Conservation (phyloP, 129 eudicot genomes). For the Flaveria bidentis region DNA sequence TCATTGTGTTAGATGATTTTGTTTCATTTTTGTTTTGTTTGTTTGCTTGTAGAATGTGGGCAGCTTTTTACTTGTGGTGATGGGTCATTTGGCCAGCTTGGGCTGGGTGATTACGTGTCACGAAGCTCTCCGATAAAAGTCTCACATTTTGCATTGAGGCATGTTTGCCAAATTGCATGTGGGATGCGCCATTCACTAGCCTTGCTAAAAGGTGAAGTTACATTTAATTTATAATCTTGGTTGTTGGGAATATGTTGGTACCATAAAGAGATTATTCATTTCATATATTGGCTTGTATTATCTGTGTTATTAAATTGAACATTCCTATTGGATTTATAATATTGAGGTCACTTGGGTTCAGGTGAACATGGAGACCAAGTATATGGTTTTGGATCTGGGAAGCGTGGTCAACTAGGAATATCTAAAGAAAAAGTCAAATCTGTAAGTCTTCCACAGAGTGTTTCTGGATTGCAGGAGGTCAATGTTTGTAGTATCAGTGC, state of each 20-base stretch:
- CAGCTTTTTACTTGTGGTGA: conserved; percentile 89
- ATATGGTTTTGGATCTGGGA: conserved; percentile 89
- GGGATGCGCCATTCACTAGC: conserved; percentile 93
- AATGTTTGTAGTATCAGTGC: conserved; percentile 50
- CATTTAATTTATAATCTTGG: conserved; percentile 6
- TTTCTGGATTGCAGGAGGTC: conserved; percentile 52
- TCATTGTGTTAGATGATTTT: background rate
- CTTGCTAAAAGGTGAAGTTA: conserved; percentile 58
- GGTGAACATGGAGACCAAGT: conserved; percentile 51
- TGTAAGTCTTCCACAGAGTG: conserved; percentile 53
- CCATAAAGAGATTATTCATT: too few relatives aligned
- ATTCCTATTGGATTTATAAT: background rate
- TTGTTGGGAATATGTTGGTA: background rate
- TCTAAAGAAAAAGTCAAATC: conserved; percentile 56
- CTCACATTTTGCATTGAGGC: conserved; percentile 46
- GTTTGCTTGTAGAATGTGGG: conserved; percentile 54
- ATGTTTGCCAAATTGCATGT: conserved; percentile 69
- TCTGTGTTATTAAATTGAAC: background rate
- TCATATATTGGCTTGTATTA: background rate
- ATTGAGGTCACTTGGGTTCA: conserved; percentile 22
- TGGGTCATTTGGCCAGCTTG: conserved; percentile 96
- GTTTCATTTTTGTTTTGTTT: background rate
- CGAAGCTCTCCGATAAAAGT: conserved; percentile 53
- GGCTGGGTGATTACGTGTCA: conserved; percentile 68
- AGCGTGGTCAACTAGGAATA: conserved; percentile 85